Percentiles rank a stretch among this genome's conserved stretches.
Conservation (phyloP, 1,284 basidiomycete species). For the Rugosomyces carneus region DNA sequence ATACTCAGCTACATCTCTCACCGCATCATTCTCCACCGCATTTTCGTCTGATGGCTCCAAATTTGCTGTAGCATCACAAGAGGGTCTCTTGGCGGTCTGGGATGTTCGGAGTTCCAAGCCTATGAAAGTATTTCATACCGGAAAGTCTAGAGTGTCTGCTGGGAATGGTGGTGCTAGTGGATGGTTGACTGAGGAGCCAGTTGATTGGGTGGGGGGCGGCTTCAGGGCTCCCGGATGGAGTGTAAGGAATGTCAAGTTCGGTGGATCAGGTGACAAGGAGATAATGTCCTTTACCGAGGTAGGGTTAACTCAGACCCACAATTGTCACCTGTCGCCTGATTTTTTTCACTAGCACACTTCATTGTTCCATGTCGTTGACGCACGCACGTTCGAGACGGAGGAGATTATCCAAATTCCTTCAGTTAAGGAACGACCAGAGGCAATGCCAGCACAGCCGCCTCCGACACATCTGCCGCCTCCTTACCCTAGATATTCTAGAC, state of each 20-base stretch:
- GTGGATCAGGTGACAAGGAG: constrained; percentile 47
- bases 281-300: constrained; percentile 84
- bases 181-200: constrained; percentile 56
- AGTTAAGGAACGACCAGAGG: constrained; percentile 17
- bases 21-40: constrained; percentile 78
- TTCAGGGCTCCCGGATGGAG: constrained; percentile 69
- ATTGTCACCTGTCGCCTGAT: constrained; percentile 1
- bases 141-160: constrained; percentile 31
- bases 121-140: constrained; percentile 54
- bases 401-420: constrained; percentile 62
- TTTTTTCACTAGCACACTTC: constrained; percentile 59
- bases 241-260: constrained; percentile 74
- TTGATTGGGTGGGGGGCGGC: constrained; percentile 55
- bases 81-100: constrained; percentile 78
- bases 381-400: constrained; percentile 72
- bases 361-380: constrained; percentile 71
- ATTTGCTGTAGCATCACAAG: constrained; percentile 83
- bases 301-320: constrained; percentile 16
- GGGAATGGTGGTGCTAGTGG: constrained; percentile 42
- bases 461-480: constrained; percentile 6
- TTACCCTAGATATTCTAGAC: constrained; percentile 8
- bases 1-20: constrained; percentile 39
- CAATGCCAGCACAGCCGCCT: constrained; percentile 6
- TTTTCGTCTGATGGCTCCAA: constrained; percentile 77
- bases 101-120: constrained; percentile 70